phyloP scores from a whole-genome alignment of 2,329 filamentous ascomycete species.

The Coniochaeta pulveracea region DNA sequence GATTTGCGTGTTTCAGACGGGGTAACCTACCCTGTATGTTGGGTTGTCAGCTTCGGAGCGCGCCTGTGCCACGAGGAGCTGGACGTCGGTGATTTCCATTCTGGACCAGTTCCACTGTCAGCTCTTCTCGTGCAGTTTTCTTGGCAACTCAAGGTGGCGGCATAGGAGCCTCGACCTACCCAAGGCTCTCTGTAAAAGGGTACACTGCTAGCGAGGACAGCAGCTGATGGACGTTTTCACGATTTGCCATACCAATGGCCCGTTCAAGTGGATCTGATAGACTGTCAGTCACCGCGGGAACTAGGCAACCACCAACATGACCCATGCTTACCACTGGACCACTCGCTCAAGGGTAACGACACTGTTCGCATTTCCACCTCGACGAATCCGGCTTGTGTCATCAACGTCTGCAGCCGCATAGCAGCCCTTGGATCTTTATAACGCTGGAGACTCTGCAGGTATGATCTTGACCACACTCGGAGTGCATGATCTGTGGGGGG shows the following conservation, averaged over 20 bases:
- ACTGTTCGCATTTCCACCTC: constrained; percentile 57
- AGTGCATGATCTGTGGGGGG: constrained; percentile 51
- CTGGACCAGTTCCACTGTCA: constrained; percentile 21
- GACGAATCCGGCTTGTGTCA: constrained; percentile 52
- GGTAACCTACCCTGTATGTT: constrained; percentile 38
- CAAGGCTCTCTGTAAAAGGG: constrained; percentile 38
- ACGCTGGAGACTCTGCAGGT: constrained; percentile 49
- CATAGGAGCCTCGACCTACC: constrained; percentile 23
- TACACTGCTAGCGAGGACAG: constrained; percentile 44
- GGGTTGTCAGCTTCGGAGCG: constrained; percentile 40
- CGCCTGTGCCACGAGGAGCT: constrained; percentile 44
- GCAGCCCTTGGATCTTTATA: constrained; percentile 57
- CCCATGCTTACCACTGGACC: constrained; percentile 58
- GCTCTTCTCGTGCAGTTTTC: neutral
- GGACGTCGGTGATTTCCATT: constrained; percentile 46
- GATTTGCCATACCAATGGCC: constrained; percentile 41
- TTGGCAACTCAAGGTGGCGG: neutral
- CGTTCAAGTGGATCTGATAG: constrained; percentile 34
- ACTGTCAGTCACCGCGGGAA: too few relatives aligned
- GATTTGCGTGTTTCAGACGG: too few relatives aligned
- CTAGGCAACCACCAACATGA: too few relatives aligned
- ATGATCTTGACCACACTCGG: constrained; percentile 54
- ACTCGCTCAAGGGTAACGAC: constrained; percentile 56
- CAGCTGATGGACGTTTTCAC: constrained; percentile 40
- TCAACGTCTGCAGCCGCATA: constrained; percentile 44